A percentile compares a stretch with the other conserved stretches of the same genome.
Conservation (phyloP, 768 basidiomycete genomes). For the Lentinula edodes region DNA sequence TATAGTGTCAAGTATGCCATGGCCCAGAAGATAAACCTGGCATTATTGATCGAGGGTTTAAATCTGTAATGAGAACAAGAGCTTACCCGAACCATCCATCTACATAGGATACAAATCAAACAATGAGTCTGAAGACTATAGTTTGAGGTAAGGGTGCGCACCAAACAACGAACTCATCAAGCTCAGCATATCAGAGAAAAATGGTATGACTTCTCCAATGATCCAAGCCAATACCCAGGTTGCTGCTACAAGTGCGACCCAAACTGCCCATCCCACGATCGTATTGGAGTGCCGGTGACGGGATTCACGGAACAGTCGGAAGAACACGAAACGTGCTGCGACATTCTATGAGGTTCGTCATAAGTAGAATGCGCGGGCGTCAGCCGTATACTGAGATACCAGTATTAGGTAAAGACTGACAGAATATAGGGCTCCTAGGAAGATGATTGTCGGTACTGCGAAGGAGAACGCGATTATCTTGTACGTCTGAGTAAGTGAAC, state of each 20-base stretch:
- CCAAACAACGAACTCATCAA: constrained; percentile 39
- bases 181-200: constrained; percentile 34
- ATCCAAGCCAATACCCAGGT: constrained; percentile 29
- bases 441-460: constrained; percentile 39
- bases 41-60: background rate
- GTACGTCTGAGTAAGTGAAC: constrained; percentile 27
- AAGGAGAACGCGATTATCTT: constrained; percentile 43
- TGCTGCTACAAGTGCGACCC: constrained; percentile 24
- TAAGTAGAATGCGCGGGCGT: background rate
- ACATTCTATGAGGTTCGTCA: constrained; percentile 23
- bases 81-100: constrained; percentile 27
- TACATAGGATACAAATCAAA: background rate
- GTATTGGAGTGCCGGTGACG: constrained; percentile 30
- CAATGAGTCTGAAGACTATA: background rate
- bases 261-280: constrained; percentile 23
- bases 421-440: constrained; percentile 40
- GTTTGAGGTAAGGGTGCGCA: constrained; percentile 3
- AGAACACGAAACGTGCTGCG: constrained; percentile 39
- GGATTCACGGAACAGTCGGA: constrained; percentile 35
- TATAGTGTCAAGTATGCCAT: constrained; percentile 36
- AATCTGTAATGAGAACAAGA: background rate
- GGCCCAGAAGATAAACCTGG: constrained; percentile 37
- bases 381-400: background rate
- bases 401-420: constrained; percentile 15
- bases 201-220: constrained; percentile 29